Evolutionary conservation across 371 early-diverging fungal species (phyloP), one percentile per base, ranked within the genome.

Genomic region (Apophysomyces trapeziformis): DNA sequence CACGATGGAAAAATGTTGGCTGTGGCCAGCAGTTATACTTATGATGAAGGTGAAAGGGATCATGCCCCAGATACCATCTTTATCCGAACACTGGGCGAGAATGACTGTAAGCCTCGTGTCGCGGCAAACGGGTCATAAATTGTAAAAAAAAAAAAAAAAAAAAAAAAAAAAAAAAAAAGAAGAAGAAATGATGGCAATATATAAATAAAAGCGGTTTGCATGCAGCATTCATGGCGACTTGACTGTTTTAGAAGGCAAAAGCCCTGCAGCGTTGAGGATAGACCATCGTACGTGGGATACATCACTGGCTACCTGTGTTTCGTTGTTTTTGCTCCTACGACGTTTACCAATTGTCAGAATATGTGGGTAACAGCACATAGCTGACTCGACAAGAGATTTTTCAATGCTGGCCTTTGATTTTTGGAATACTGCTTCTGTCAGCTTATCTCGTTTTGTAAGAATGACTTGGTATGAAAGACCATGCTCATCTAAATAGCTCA

Each of bases 31-130:
- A 93, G 93, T 32, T 98, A 98, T 78, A 92, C 94, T 2, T 98
- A 85, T 77, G 98, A 98, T 60, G 95, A 97, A 70, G 97, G 96
- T 32, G 95, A 96, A 69, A 91, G 93, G 70, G 93, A 92, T 64
- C 94, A 94, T 79, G 85, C 92, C 5, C 88, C 88, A 1, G 97
- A 96, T 70, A 74, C 89, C 41, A 85, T 96, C 58, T 94, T 85
- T 76, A 88, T 96, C 66, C 85, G 88, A 57, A 68, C 84, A 26
- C 74, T 96, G 57, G 65, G 78, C 5, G 95, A 93, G 56, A 75
- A 68, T 47, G 97, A 95, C 41, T 85, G 85, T 35, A 79, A 76
- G 56, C 92, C 94, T 45, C 68, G 77, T 38, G 56, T 54, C 18
- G 61, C 57, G 35, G 39, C 54, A 32, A 60, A 62, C 45, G 56